Base-by-base conservation (phyloP, 163 green algal genomes). In the Chloromonas sp. region DNA sequence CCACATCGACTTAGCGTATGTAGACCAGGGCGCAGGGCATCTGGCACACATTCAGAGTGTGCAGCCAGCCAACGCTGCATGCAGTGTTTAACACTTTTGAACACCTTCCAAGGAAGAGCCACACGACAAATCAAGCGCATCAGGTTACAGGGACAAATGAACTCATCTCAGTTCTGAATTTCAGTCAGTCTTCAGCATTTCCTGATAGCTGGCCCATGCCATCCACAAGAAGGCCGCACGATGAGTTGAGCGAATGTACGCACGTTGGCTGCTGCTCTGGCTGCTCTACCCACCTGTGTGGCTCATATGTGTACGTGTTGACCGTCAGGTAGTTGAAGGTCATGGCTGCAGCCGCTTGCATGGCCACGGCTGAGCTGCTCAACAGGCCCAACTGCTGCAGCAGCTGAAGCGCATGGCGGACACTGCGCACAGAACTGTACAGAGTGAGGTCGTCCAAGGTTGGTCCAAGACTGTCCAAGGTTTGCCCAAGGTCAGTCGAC, bases 241-340 rank as follows among this genome's bases (percentile, higher is more conserved):
- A 36, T 36, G 36, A 36, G 36, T 36, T 36, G 36, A 36, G 36
- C 36, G 36, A 36, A 36, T 36, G 36, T 36, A 36, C 36, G 36
- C 36, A 36, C 36, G 36, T 36, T 36, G 36, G 36, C 36, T 36
- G 36, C 36, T 36, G 36, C 36, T 36, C 36, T 36, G 36, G 36
- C 36, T 36, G 36, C 36, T 83, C 8, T 14, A 36, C 71, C 1
- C 71, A 84, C 71, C 61, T 85, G 82, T 57, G 62, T 60, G 57
- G 1, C 60, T 83, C 83, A 2, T 71, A 80, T 0, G 61, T n/a
- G 62, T 85, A 87, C 5, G 71, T 79, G 79, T 87, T 87, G 70
- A 79, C 60, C 13, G 70, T 71, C 58, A 85, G 84, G 84, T 87
- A 87, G 70, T 84, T 82, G 84, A 59, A 70, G 70, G 59, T 79